These are phyloP conservation scores for Nephelium lappaceum DNA, from an alignment of 345 rosid genomes.

Conservation along the genomic window DNA sequence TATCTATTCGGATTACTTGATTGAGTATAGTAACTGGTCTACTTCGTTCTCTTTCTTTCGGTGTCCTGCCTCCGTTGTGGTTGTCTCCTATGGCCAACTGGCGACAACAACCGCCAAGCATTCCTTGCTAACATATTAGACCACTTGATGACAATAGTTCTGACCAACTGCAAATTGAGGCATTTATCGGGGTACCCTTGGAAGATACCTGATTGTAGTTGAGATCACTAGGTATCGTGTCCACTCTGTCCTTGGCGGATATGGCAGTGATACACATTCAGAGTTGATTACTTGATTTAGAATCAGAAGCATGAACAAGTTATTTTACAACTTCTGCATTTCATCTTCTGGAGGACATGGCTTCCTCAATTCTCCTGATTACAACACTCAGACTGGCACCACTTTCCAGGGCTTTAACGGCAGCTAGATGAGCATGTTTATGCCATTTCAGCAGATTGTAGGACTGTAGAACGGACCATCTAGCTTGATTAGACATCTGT, in stretches of 20 bases:
- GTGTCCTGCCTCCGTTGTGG: not conserved
- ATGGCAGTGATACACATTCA: not conserved
- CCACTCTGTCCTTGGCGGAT: not conserved
- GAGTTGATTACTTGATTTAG: not conserved
- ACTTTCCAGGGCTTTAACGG: conserved; percentile 79
- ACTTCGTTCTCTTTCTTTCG: not conserved
- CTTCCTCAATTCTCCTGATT: conserved; percentile 78
- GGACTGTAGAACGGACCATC: conserved; percentile 88
- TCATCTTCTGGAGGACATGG: conserved; percentile 55
- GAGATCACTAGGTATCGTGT: not conserved
- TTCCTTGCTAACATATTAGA: not conserved
- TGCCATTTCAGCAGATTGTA: conserved; percentile 95
- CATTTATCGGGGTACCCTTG: not conserved
- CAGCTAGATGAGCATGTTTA: conserved; percentile 71
- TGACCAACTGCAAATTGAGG: not conserved
- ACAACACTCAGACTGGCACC: conserved; percentile 76
- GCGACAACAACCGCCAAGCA: not conserved
- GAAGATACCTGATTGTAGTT: not conserved
- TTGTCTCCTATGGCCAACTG: not conserved
- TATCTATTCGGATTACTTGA: not conserved
- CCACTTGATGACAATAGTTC: not conserved
- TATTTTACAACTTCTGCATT: not conserved
- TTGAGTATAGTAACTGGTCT: not conserved
- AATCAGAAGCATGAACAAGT: not conserved
- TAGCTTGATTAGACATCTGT: conserved; percentile 99